These are phyloP conservation scores for Sporobolomyces pararoseus DNA, from an alignment of 768 basidiomycete genomes.

Conservation along the genomic window DNA sequence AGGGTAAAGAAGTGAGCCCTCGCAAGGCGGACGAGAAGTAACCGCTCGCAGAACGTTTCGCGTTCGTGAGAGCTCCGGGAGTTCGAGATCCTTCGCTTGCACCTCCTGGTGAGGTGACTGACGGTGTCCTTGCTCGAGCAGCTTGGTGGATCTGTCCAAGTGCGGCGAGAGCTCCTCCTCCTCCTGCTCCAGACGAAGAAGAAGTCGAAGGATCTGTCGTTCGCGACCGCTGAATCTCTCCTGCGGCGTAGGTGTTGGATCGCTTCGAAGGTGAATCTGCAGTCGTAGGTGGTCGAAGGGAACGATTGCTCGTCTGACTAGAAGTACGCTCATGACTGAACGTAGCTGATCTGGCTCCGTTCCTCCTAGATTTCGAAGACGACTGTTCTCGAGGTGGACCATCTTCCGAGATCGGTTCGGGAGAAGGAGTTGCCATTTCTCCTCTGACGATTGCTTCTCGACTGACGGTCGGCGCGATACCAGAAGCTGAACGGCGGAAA, in stretches of 20 bases:
- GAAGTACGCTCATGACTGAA: conserved; percentile 6
- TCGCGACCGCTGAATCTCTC: not conserved
- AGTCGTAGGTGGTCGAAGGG: not conserved
- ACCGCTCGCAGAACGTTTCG: conserved; percentile 33
- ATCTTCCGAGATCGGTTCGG: conserved; percentile 1
- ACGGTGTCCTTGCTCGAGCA: not conserved
- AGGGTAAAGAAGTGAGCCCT: conserved; percentile 15
- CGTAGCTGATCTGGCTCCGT: not conserved
- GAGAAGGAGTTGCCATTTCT: conserved; percentile 21
- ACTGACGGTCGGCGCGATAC: conserved; percentile 14
- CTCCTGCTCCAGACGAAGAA: not conserved
- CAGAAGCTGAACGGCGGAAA: conserved; percentile 28
- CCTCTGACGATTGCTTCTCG: conserved; percentile 1
- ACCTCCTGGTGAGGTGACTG: conserved; percentile 1
- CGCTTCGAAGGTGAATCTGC: conserved; percentile 3
- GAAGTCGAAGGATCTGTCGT: not conserved
- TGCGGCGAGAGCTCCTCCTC: conserved; percentile 28
- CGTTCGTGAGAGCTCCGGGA: conserved; percentile 23
- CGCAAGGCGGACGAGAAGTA: conserved; percentile 32
- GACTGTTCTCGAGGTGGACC: not conserved
- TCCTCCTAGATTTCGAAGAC: not conserved
- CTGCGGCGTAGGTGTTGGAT: not conserved
- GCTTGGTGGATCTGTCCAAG: conserved; percentile 31
- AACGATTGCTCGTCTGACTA: conserved; percentile 8
- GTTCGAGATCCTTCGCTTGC: conserved; percentile 2